Base-by-base conservation (phyloP, 1,284 basidiomycete genomes). In the Fereydounia khargensis region DNA sequence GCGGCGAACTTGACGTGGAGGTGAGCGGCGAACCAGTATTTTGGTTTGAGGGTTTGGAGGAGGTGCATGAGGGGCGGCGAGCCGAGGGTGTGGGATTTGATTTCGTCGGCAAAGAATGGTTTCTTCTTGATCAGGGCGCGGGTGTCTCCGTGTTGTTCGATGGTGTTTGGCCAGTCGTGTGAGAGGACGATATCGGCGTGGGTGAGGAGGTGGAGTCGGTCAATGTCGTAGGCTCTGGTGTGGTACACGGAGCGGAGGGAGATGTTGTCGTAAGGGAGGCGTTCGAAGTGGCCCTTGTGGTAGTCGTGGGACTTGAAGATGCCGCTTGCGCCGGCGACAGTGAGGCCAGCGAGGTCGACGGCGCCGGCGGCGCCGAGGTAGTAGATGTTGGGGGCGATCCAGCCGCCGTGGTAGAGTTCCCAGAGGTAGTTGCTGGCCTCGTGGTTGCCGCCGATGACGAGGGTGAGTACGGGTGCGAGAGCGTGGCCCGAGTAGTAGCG, bases 381-480 rank as follows among this genome's bases (percentile, higher is more conserved):
- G 79, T 96, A 99, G 43, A 98, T 95, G 73, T 95, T 94, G 2
- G 89, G 89, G 0, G 95, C 95, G 13, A 97, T 78, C 94, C 77
- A 77, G 22, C 69, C 73, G 20, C 72, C 73, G 40, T 72, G 64
- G 34, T 69, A 91, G 86, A 96, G 79, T 75, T 99, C 95, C 87
- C 89, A 92, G 79, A 98, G 82, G 76, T 97, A 96, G 71, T 91
- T 95, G 43, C 89, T 92, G 4, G 91, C 91, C 78, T 98, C 94
- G 74, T 99, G 94, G 73, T 99, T 98, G 5, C 95, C 95, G 17
- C 95, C 95, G 67, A 98, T 95, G 40, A 97, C 85, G 23, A 99
- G 80, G 0, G 95, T 99, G 68, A 96, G 78, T 6, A 95, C 77
- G 0, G 92, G 91, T 0, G 94, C 94, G 6, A 73, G 79, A 62